These are phyloP conservation scores for Neonothopanus nambi DNA, from an alignment of 1,284 basidiomycete genomes.

Conservation along the genomic window DNA sequence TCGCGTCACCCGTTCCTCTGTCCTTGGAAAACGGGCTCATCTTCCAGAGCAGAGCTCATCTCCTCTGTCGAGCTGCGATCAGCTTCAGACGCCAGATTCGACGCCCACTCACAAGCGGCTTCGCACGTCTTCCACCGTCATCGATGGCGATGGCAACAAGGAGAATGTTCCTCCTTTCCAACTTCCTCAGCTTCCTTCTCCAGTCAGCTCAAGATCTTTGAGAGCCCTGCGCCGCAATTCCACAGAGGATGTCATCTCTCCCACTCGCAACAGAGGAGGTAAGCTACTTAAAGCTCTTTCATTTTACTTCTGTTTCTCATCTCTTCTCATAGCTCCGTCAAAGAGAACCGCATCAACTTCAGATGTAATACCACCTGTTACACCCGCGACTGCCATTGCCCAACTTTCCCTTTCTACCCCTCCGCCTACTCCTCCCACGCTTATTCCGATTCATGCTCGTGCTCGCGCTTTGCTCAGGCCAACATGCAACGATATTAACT, in stretches of 20 bases:
- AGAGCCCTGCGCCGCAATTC: conserved; percentile 49
- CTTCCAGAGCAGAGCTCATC: conserved; percentile 34
- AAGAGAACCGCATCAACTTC: conserved; percentile 36
- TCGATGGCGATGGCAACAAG: conserved; percentile 68
- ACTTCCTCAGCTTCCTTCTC: conserved; percentile 29
- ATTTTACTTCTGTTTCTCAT: conserved; percentile 11
- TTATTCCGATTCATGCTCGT: conserved; percentile 60
- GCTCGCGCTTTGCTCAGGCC: conserved; percentile 68
- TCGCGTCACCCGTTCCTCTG: conserved; percentile 44
- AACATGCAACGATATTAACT: conserved; percentile 53
- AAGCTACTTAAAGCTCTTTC: conserved; percentile 11
- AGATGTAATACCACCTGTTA: conserved; percentile 31
- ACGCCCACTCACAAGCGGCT: conserved; percentile 68
- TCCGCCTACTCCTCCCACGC: conserved; percentile 56
- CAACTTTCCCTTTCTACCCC: conserved; percentile 54
- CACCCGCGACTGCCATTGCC: conserved; percentile 42
- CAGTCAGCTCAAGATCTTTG: conserved; percentile 35
- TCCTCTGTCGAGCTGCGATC: conserved; percentile 21
- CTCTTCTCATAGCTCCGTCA: conserved; percentile 2
- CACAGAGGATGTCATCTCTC: conserved; percentile 42
- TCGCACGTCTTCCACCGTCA: conserved; percentile 41
- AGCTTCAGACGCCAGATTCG: conserved; percentile 56
- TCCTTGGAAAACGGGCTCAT: conserved; percentile 61
- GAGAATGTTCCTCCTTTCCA: conserved; percentile 71
- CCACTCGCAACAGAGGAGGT: conserved; percentile 32